These are phyloP conservation scores for Fabrea salina DNA, from an alignment of 169 alveolate species.

Conservation along the genomic window DNA sequence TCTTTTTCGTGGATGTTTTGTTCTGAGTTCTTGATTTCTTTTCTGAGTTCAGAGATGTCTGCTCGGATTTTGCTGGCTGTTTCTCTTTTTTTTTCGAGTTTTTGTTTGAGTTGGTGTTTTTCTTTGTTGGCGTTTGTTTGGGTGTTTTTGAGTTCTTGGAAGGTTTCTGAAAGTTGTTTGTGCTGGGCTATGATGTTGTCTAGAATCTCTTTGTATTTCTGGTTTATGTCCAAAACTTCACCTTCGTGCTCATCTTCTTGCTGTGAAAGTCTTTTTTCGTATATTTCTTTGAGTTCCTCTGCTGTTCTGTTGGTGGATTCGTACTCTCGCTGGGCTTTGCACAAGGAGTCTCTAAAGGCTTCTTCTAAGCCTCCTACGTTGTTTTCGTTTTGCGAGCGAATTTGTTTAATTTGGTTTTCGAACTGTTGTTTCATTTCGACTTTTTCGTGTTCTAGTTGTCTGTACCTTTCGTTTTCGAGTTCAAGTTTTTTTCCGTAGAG, in stretches of 20 bases:
- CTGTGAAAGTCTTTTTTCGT: slow-evolving; percentile 71
- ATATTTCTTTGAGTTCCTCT: slow-evolving; percentile 58
- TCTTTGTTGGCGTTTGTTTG: slow-evolving; percentile 37
- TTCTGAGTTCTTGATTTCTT: slow-evolving; percentile 36
- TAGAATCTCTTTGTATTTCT: slow-evolving; percentile 35
- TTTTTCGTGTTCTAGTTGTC: slow-evolving; percentile 61
- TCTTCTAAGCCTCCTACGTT: slow-evolving; percentile 52
- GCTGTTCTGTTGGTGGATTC: slow-evolving; percentile 64
- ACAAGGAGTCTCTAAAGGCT: slow-evolving; percentile 55
- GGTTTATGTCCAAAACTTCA: slow-evolving; percentile 57
- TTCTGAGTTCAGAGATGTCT: slow-evolving; percentile 33
- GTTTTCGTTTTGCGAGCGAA: slow-evolving; percentile 53
- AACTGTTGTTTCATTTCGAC: slow-evolving; percentile 64
- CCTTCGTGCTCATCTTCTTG: slow-evolving; percentile 78
- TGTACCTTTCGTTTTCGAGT: slow-evolving; percentile 61
- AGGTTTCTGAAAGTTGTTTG: slow-evolving; percentile 35
- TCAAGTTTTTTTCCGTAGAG: slow-evolving; percentile 72
- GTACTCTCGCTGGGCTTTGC: slow-evolving; percentile 54
- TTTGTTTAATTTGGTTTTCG: slow-evolving; percentile 49
- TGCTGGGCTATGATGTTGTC: slow-evolving; percentile 38
- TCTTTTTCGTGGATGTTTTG: slow-evolving; percentile 53
- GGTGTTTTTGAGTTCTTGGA: slow-evolving; percentile 35
- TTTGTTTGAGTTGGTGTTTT: slow-evolving; percentile 19
- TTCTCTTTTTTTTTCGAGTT: slow-evolving; percentile 22
- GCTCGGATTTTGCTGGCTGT: background rate